A percentile compares a stretch with the other conserved stretches of the same genome.
Evolutionary conservation across 768 basidiomycete species (phyloP).

Genomic region (Boletus sensibilis): DNA sequence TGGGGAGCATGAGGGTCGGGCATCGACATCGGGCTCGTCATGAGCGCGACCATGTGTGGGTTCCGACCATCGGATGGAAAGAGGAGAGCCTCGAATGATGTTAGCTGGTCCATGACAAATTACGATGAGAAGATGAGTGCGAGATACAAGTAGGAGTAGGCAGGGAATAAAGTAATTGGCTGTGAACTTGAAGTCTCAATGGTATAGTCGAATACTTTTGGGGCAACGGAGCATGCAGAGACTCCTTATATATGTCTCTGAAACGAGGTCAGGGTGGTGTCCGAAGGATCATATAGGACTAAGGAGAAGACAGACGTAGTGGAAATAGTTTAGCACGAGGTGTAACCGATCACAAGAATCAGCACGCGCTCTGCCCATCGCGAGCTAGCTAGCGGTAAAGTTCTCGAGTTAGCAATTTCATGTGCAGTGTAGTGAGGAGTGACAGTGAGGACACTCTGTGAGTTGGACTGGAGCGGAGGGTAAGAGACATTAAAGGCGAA

Average conservation of each 20-base stretch:
- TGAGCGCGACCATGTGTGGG: slow-evolving; percentile 68
- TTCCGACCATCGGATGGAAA: slow-evolving; percentile 78
- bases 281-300: slow-evolving; percentile 21
- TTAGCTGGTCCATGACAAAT: slow-evolving; percentile 59
- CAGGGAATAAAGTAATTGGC: slow-evolving; percentile 19
- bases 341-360: slow-evolving; percentile 22
- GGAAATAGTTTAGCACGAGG: slow-evolving; percentile 39
- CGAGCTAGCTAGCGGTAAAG: slow-evolving; percentile 3
- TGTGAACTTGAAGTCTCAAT: slow-evolving; percentile 17
- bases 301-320: slow-evolving; percentile 27
- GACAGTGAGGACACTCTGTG: background rate
- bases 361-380: slow-evolving; percentile 11
- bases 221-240: slow-evolving; percentile 19
- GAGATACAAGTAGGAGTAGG: slow-evolving; percentile 19
- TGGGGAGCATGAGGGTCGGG: slow-evolving; percentile 46
- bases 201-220: slow-evolving; percentile 25
- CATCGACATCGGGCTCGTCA: slow-evolving; percentile 60
- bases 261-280: slow-evolving; percentile 44
- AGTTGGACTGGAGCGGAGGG: slow-evolving; percentile 3
- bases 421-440: slow-evolving; percentile 15
- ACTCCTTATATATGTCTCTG: slow-evolving; percentile 29
- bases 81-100: slow-evolving; percentile 67
- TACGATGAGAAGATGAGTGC: slow-evolving; percentile 13
- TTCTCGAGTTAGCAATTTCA: slow-evolving; percentile 9
- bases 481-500: slow-evolving; percentile 4